Evolutionary conservation across 1,139 yeast species (phyloP).

Genomic region (Diutina sp.): DNA sequence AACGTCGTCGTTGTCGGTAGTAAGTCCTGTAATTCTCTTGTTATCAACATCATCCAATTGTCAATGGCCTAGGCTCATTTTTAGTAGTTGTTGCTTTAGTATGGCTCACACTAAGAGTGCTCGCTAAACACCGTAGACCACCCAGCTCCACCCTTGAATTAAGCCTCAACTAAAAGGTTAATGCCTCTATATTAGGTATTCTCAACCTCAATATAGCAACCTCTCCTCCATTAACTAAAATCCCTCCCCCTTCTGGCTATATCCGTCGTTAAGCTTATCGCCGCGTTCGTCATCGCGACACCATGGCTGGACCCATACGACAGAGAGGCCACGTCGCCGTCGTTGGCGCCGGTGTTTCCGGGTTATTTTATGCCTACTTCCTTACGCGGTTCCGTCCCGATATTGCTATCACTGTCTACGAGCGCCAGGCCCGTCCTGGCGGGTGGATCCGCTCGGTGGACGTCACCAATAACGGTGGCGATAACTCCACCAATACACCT

Average conservation of each 20-base stretch:
- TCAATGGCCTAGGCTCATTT: no score
- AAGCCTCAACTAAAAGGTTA: no score
- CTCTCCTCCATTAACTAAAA: not conserved
- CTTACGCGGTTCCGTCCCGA: slow-evolving; percentile 62
- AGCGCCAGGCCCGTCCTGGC: slow-evolving; percentile 42
- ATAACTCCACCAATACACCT: not conserved
- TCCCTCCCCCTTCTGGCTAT: not conserved
- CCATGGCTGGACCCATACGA: not conserved
- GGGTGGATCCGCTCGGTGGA: slow-evolving; percentile 63
- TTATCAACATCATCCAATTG: no score
- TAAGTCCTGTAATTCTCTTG: no score
- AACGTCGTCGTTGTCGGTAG: no score
- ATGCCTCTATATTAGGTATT: no score
- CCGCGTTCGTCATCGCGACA: not conserved
- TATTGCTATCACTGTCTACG: slow-evolving; percentile 48
- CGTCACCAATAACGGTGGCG: slow-evolving; percentile 5
- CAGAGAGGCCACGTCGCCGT: slow-evolving; percentile 39
- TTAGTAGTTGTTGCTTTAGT: no score
- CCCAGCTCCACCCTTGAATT: no score
- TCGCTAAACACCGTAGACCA: no score
- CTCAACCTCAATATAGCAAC: not conserved
- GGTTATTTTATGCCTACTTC: slow-evolving; percentile 68
- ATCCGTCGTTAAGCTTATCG: not conserved
- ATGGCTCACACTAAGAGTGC: no score
- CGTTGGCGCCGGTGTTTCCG: slow-evolving; percentile 83